Conservation (phyloP, 306 rosid species). For the Vigna hirtella region DNA sequence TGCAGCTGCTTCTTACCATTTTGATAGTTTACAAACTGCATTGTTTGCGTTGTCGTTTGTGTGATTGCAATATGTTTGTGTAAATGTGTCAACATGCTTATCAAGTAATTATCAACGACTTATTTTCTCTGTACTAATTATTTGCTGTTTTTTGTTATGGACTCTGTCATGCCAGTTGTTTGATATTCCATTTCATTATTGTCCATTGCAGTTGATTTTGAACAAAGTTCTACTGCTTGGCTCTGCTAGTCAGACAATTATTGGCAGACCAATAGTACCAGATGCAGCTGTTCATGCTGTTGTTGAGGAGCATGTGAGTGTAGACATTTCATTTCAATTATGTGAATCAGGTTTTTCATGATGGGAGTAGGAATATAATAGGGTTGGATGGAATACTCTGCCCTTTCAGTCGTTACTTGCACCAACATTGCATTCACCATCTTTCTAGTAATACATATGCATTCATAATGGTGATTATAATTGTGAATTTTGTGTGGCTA, state of each 20-base stretch:
- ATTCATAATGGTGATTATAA: constrained; percentile 25
- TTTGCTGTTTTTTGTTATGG: constrained; percentile 34
- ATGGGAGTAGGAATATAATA: constrained; percentile 31
- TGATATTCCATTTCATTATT: constrained; percentile 24
- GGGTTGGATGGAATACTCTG: constrained; percentile 33
- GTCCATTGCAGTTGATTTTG: constrained; percentile 73
- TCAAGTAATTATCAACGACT: constrained; percentile 9
- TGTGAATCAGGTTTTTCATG: constrained; percentile 18
- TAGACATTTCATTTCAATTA: constrained; percentile 35
- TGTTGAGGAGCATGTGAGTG: constrained; percentile 96
- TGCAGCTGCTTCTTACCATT: not conserved
- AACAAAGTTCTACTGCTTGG: constrained; percentile 85
- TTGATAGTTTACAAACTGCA: not conserved
- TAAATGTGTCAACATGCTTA: constrained; percentile 4
- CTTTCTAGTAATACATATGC: constrained; percentile 16
- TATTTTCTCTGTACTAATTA: not conserved
- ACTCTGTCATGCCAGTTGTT: constrained; percentile 10
- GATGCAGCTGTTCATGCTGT: constrained; percentile 87
- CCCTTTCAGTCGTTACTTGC: not conserved
- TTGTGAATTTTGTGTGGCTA: constrained; percentile 8
- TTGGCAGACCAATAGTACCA: constrained; percentile 87
- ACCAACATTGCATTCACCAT: not conserved
- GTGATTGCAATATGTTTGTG: constrained; percentile 22
- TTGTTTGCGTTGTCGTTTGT: not conserved
- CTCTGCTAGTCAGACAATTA: constrained; percentile 75